Evolutionary conservation across 2,329 filamentous ascomycete species (phyloP).

Genomic region (Cladosporium phlei): DNA sequence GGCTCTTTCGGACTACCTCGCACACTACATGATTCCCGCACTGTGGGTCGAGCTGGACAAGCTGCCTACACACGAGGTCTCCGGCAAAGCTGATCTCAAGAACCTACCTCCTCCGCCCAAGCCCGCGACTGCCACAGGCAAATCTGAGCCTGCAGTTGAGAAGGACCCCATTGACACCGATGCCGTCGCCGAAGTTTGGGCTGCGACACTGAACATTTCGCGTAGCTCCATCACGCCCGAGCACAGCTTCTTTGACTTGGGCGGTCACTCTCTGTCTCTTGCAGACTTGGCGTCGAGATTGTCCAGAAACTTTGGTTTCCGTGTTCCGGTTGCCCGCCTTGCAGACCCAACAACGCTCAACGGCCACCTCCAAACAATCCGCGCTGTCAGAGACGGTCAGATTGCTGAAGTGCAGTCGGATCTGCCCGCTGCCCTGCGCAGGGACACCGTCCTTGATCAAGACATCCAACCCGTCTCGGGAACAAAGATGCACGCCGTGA

Average conservation of each 20-base stretch:
- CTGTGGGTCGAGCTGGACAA: slow-evolving; percentile 69
- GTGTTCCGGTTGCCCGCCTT: slow-evolving; percentile 65
- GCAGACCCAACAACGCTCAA: slow-evolving; percentile 67
- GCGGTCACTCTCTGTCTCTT: slow-evolving; percentile 72
- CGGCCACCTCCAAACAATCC: slow-evolving; percentile 68
- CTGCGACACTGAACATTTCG: slow-evolving; percentile 63
- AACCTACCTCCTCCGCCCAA: slow-evolving; percentile 61
- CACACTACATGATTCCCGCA: slow-evolving; percentile 78
- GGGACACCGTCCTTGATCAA: slow-evolving; percentile 62
- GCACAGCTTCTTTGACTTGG: slow-evolving; percentile 76
- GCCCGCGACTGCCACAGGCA: slow-evolving; percentile 32
- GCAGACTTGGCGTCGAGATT: slow-evolving; percentile 69
- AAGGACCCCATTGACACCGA: slow-evolving; percentile 63
- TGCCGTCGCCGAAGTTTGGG: slow-evolving; percentile 68
- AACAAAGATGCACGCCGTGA: slow-evolving; percentile 54
- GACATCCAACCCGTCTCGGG: slow-evolving; percentile 57
- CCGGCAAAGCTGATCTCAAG: slow-evolving; percentile 72
- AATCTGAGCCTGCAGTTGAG: slow-evolving; percentile 38
- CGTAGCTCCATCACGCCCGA: slow-evolving; percentile 58
- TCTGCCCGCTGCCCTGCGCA: slow-evolving; percentile 62
- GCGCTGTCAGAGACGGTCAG: slow-evolving; percentile 65
- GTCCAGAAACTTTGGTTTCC: slow-evolving; percentile 66
- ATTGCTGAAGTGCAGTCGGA: slow-evolving; percentile 72
- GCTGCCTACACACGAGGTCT: slow-evolving; percentile 71
- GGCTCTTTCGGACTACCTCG: slow-evolving; percentile 60